Evolutionary conservation across 257 asterid genomes (phyloP), one percentile per base, ranked within the genome.

Genomic region (Ajuga chamaepitys): DNA sequence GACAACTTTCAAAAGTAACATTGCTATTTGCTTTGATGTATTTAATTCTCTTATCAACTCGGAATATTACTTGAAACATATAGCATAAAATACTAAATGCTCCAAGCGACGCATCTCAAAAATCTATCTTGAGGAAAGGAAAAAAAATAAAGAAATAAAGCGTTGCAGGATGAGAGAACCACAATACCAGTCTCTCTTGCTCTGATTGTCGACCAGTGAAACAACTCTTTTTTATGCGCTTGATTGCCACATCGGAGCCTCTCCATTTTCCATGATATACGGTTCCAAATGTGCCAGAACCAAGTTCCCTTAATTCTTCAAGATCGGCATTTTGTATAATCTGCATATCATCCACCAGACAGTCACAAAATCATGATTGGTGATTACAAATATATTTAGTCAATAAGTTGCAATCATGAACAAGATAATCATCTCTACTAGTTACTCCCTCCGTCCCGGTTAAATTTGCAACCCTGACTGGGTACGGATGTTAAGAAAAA

Each of bases 161-260:
- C 16, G 51, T 20, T 35, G 21, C 40, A 26, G 34, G 58, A 45
- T 20, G 20, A 16, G 62, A 52, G 71, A 40, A 77, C 20, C 20
- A 54, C 25, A 68, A n/a, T 79, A 87, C 96, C 91, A 83, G 71
- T 75, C 88, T 79, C 79, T 87, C 97, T 77, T 87, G 97, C 78
- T 90, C 97, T 9, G 97, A 87, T 64, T 81, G 87, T 60, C 88
- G 84, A 42, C 94, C 95, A 41, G 84, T 78, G 72, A 90, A 87
- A 77, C 97, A 90, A 74, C 85, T 82, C 65, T 86, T 83, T 72
- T 87, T 90, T 66, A 90, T 90, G 47, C 97, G 83, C 75, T 90
- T 90, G 63, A 90, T 90, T 48, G 95, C 97, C 18, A 89, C 97
- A 80, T 89, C 97, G 0, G 95, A 82, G 76, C 75, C 84, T 68